Conservation (phyloP, 163 green algal species). For the Trebouxia gelatinosa region DNA sequence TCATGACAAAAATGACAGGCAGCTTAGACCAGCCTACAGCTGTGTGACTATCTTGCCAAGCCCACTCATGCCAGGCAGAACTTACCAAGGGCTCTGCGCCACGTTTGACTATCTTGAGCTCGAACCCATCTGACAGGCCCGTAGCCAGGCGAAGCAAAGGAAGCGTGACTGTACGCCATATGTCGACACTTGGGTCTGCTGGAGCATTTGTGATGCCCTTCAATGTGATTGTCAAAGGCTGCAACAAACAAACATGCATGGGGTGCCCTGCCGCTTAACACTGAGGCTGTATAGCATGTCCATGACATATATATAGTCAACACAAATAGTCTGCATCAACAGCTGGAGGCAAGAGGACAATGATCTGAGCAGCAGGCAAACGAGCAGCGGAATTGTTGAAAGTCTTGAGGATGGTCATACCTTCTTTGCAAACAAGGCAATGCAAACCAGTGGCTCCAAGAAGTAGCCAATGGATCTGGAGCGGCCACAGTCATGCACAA, state of each 20-base stretch:
- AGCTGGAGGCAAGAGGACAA: background rate
- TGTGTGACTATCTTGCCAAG: too few relatives aligned
- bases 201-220: conserved; percentile 90
- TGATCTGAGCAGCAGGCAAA: background rate
- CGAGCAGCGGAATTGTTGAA: background rate
- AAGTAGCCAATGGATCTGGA: conserved; percentile 90
- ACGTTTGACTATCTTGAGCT: conserved; percentile 62
- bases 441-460: conserved; percentile 85
- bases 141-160: conserved; percentile 78
- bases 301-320: background rate
- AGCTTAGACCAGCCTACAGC: too few relatives aligned
- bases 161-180: conserved; percentile 86
- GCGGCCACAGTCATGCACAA: conserved; percentile 92
- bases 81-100: conserved; percentile 54
- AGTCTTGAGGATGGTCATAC: conserved; percentile 35
- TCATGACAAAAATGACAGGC: too few relatives aligned
- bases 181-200: conserved; percentile 84
- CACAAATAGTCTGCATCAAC: background rate
- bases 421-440: conserved; percentile 94
- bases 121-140: conserved; percentile 67
- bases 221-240: conserved; percentile 86
- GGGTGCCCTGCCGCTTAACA: background rate
- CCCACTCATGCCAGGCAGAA: too few relatives aligned
- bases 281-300: background rate
- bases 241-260: conserved; percentile 24